Conservation (phyloP, 225 moss, liverwort and hornwort species). For the Physcomitrium patens region DNA sequence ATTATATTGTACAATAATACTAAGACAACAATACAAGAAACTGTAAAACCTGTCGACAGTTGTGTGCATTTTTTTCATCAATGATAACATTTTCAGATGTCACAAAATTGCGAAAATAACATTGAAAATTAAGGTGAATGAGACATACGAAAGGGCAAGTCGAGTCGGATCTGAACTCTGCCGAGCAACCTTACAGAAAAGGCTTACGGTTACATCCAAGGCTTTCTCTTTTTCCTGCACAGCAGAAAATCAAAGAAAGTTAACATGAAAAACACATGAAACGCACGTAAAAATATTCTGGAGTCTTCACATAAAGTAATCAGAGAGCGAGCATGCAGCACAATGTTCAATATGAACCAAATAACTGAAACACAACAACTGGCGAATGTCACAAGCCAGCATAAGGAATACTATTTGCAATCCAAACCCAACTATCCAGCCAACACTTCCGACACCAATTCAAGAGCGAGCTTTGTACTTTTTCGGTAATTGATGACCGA, state of each 20-base stretch:
- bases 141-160: conserved; percentile 65
- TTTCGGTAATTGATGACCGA: conserved; percentile 39
- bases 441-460: not conserved
- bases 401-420: not conserved
- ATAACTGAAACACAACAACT: not conserved
- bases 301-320: not conserved
- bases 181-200: conserved; percentile 69
- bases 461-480: conserved; percentile 21
- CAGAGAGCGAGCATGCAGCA: not conserved
- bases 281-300: not conserved
- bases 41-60: not conserved
- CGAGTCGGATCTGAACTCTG: conserved; percentile 64
- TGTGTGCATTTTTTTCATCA: not conserved
- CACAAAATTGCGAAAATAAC: not conserved
- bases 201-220: conserved; percentile 74
- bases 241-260: conserved; percentile 1
- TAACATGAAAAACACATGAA: not conserved
- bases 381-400: not conserved
- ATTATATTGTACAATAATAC: not conserved
- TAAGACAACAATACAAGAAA: conserved; percentile 3
- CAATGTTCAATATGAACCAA: not conserved
- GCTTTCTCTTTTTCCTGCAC: conserved; percentile 81
- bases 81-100: not conserved
- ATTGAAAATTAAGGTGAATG: not conserved
- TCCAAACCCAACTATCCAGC: not conserved